Evolutionary conservation across 495 filamentous ascomycete genomes (phyloP).

Genomic region (Lichina pygmaea): DNA sequence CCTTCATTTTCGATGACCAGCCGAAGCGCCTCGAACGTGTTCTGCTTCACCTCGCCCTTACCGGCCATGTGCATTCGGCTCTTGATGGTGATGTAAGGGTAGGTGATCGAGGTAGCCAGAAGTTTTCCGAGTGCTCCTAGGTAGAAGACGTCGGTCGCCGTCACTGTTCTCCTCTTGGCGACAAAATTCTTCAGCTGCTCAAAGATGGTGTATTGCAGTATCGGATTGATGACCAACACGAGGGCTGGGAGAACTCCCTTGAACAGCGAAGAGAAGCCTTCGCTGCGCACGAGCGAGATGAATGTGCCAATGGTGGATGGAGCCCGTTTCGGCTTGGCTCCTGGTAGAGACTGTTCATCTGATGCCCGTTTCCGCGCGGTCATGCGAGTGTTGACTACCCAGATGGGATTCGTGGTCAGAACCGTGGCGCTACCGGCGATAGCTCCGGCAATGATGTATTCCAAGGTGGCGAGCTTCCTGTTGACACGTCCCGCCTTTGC

Average conservation of each 20-base stretch:
- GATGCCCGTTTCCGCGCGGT: slow-evolving; percentile 49
- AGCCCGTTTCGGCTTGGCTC: slow-evolving; percentile 18
- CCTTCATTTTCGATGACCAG: slow-evolving; percentile 72
- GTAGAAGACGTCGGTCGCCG: slow-evolving; percentile 66
- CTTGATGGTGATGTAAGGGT: slow-evolving; percentile 97
- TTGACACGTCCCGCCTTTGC: slow-evolving; percentile 43
- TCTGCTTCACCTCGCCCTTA: slow-evolving; percentile 36
- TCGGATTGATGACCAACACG: slow-evolving; percentile 88
- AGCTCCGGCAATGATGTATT: slow-evolving; percentile 87
- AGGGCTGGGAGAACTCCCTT: slow-evolving; percentile 80
- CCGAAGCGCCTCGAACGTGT: slow-evolving; percentile 43
- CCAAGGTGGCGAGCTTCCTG: slow-evolving; percentile 63
- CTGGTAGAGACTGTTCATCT: slow-evolving; percentile 25
- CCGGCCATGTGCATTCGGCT: slow-evolving; percentile 81
- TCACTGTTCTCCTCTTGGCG: slow-evolving; percentile 40
- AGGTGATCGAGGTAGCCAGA: slow-evolving; percentile 76
- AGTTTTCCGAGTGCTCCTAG: slow-evolving; percentile 86
- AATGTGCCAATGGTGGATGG: slow-evolving; percentile 59
- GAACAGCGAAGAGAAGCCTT: slow-evolving; percentile 65
- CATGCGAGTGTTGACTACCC: slow-evolving; percentile 97
- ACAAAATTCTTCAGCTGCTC: slow-evolving; percentile 76
- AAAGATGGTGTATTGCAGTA: slow-evolving; percentile 95
- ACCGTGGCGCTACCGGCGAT: slow-evolving; percentile 85
- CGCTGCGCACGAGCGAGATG: slow-evolving; percentile 42
- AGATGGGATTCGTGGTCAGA: slow-evolving; percentile 89